Base-by-base conservation (phyloP, 129 eudicot genomes). In the Arctium lappa region DNA sequence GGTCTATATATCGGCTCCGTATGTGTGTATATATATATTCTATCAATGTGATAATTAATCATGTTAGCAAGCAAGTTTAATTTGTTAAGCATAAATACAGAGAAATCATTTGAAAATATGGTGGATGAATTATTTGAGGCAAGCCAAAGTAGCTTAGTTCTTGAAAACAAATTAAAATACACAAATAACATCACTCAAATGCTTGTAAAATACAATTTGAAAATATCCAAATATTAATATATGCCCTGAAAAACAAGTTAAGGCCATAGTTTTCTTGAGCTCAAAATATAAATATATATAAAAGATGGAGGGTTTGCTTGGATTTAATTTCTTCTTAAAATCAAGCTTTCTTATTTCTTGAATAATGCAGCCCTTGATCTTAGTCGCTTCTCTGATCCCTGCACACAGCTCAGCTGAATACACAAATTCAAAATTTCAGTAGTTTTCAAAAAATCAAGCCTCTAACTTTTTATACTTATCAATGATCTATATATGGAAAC, bases 371-470 rank as follows among this genome's bases (percentile, higher is more conserved):
- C 48, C 84, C 91, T 90, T 31, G 90, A 82, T 76, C 82, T 81
- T 31, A 73, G 82, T 80, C 85, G 87, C 69, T 90, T 90, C 75
- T 80, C 90, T 6, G 87, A 62, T 37, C 88, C 91, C 86, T 86
- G 75, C 78, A 79, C 82, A 79, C 65, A 85, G 73, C 44, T 84
- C 83, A 84, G 2, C 83, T 73, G 44, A 83, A 84, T 63, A 79
- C 68, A 60, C 68, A 60, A 63, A 72, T 10, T 27, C 8, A 40
- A 69, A 8, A 1, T 29, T 75, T 75, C 60, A 48, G 39, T 8
- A 10, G 34, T 33, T 38, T 13, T 46, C 4, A 6, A 29, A 39
- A 73, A 73, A 10, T 75, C n/a, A 62, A 75, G 1, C 38, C 15
- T 27, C 30, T 73, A 50, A 12, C 5, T 6, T 4, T 42, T 7